Evolutionary conservation across 2,329 filamentous ascomycete species (phyloP).

Genomic region (Phialophora macrospora): DNA sequence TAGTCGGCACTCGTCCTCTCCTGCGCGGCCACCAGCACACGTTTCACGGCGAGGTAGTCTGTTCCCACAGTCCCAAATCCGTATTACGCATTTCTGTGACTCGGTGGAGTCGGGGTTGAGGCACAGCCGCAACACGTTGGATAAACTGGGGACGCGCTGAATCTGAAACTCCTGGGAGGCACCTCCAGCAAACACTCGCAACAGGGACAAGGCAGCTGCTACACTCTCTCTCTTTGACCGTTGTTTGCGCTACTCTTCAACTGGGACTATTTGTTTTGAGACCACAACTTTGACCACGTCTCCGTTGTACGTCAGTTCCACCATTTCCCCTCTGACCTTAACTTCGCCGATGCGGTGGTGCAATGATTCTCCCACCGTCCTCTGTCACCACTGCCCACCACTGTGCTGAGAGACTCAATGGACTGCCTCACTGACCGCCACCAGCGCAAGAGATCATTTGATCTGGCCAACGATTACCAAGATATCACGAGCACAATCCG

Average conservation of each 20-base stretch:
- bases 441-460: constrained; percentile 39
- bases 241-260: constrained; percentile 18
- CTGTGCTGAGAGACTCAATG: constrained; percentile 25
- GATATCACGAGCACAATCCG: constrained; percentile 21
- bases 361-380: constrained; percentile 16
- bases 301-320: constrained; percentile 26
- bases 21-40: constrained; percentile 6
- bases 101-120: constrained; percentile 25
- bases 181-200: constrained; percentile 9
- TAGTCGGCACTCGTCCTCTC: constrained; percentile 6
- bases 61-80: constrained; percentile 19
- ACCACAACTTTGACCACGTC: constrained; percentile 10
- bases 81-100: constrained; percentile 23
- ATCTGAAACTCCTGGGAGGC: constrained; percentile 34
- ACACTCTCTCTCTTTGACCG: constrained; percentile 12
- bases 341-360: constrained; percentile 4
- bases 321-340: constrained; percentile 15
- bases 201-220: constrained; percentile 27
- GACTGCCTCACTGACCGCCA: constrained; percentile 35
- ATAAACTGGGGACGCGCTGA: constrained; percentile 31
- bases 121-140: constrained; percentile 26
- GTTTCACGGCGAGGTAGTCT: constrained; percentile 20
- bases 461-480: constrained; percentile 32
- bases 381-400: constrained; percentile 21
- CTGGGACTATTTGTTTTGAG: constrained; percentile 32